Percentiles rank a stretch among this genome's conserved stretches.
These are phyloP conservation scores for Lanmaoa pseudosensibilis DNA, from an alignment of 768 basidiomycete species.

Conservation along the genomic window DNA sequence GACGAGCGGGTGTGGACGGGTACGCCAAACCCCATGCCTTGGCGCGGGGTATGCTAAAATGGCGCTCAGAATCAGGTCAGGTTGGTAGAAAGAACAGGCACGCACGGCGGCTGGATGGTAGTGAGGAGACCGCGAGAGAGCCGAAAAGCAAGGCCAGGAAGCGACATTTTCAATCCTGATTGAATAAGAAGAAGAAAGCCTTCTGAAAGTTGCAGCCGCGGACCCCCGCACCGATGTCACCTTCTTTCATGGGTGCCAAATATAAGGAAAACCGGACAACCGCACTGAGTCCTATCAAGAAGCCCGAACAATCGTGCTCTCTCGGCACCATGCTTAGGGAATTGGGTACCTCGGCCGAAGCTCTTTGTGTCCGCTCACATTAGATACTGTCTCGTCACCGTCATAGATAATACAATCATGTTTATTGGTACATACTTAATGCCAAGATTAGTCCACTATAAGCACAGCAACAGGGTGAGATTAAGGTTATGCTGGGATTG, in stretches of 20 bases:
- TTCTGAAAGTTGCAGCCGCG: neutral
- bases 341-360: too few relatives aligned
- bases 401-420: too few relatives aligned
- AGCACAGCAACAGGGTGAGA: too few relatives aligned
- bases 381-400: too few relatives aligned
- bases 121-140: constrained; percentile 43
- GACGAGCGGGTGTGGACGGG: constrained; percentile 39
- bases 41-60: constrained; percentile 53
- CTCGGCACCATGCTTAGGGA: too few relatives aligned
- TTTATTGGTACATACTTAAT: too few relatives aligned
- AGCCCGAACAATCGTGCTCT: too few relatives aligned
- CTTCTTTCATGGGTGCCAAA: neutral
- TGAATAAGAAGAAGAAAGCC: neutral
- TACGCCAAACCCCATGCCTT: constrained; percentile 56
- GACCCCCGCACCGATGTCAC: neutral
- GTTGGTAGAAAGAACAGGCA: neutral
- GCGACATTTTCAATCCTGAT: constrained; percentile 3
- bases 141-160: constrained; percentile 28
- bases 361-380: too few relatives aligned
- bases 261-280: neutral
- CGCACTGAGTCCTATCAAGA: too few relatives aligned
- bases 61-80: neutral
- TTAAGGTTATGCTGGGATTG: too few relatives aligned
- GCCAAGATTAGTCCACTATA: too few relatives aligned
- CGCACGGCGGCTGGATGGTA: constrained; percentile 50